Evolutionary conservation across 2,329 filamentous ascomycete species (phyloP).

Genomic region (Xylariaceae sp.): DNA sequence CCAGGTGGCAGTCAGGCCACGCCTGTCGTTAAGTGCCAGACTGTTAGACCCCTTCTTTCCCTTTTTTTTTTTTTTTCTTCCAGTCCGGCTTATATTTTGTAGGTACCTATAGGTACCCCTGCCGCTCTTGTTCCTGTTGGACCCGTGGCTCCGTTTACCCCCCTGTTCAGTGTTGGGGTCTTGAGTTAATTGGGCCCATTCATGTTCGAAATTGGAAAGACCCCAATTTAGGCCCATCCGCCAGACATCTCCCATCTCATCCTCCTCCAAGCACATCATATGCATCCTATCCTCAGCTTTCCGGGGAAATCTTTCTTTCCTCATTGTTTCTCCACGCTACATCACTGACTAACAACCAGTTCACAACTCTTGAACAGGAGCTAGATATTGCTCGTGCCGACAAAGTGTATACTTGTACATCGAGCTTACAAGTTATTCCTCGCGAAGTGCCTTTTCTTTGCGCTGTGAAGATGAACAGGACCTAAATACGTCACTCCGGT

Average conservation of each 20-base stretch:
- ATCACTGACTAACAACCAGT: background rate
- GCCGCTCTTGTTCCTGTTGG: no score
- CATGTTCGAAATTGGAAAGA: conserved; percentile 16
- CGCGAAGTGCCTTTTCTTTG: background rate
- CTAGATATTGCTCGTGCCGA: background rate
- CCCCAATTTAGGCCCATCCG: conserved; percentile 12
- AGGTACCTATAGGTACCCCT: no score
- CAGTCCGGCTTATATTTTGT: no score
- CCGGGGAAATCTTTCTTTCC: conserved; percentile 6
- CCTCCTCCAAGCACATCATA: conserved; percentile 4
- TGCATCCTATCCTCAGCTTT: conserved; percentile 1
- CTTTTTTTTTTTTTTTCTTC: background rate
- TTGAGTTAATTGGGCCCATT: conserved; percentile 6
- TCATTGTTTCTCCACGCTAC: conserved; percentile 2
- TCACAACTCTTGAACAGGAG: background rate
- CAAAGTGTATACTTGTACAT: no score
- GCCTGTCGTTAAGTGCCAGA: background rate
- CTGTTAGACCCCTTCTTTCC: background rate
- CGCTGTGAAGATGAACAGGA: background rate
- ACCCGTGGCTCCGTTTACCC: background rate
- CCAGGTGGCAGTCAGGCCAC: no score
- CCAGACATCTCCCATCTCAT: background rate
- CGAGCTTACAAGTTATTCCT: no score
- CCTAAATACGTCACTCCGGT: conserved; percentile 20
- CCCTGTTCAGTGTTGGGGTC: background rate